Base-by-base conservation (phyloP, 768 basidiomycete genomes). In the Rhizopogon roseolus region DNA sequence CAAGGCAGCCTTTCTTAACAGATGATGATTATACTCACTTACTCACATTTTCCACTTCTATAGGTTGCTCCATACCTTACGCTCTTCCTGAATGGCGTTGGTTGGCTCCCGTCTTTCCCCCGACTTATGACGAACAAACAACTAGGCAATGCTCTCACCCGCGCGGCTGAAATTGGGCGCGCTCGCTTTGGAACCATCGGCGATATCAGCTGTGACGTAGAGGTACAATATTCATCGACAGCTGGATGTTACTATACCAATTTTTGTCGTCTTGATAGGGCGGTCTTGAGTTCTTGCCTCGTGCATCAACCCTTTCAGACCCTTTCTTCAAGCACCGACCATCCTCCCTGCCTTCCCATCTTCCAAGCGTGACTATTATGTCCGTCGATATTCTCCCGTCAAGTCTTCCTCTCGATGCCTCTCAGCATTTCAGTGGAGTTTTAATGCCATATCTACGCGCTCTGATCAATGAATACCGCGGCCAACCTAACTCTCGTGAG, bases 301-400 rank as follows among this genome's bases (percentile, higher is more conserved):
- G 73, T n/a, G 69, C 86, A 6, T 88, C 92, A 0, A 95, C 93
- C 0, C 81, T 95, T 50, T 84, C 83, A 9, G 71, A 80, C 5
- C 94, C 94, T 0, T 85, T 83, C 65, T 90, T 84, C 69, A 79
- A 74, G 41, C 64, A 74, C 25, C 71, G 73, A 1, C 79, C 81
- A 0, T 52, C 67, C 6, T 64, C 63, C 14, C 70, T 79, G 5
- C 73, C 77, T 0, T 59, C 67, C 2, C 64, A 80, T 50, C 74
- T 83, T 11, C 82, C 82, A 0, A 71, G 73, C n/a, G 78, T 82
- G 38, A 83, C 88, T 52, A 83, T 96, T 60, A 93, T 94, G 82
- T 81, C 90, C 0, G 88, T 95, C 49, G 94, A 98, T 64, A 97
- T 96, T 60, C 80, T 97, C 4, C 94, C 94, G 0, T 80, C 94